Evolutionary conservation across 306 rosid species (phyloP).

Genomic region (Sophora flavescens): DNA sequence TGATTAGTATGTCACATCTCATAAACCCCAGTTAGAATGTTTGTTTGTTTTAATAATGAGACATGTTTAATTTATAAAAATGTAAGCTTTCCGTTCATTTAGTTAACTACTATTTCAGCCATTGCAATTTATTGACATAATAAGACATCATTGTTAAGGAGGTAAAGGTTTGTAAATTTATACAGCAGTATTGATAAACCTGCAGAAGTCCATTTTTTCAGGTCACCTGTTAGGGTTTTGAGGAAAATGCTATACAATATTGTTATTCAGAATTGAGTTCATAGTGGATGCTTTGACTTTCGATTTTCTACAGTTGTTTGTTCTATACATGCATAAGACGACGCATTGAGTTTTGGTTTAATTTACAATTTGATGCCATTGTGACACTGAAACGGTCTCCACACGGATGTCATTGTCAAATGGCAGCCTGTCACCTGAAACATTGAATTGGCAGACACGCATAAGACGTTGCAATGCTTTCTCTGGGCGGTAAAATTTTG

Average conservation of each 20-base stretch:
- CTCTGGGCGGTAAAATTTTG: too few species aligned
- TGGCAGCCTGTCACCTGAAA: too few species aligned
- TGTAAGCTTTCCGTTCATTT: constrained; percentile 8
- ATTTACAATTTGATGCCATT: too few species aligned
- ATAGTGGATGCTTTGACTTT: constrained; percentile 21
- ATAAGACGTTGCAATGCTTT: too few species aligned
- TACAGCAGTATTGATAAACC: constrained; percentile 18
- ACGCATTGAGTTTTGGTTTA: too few species aligned
- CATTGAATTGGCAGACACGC: too few species aligned
- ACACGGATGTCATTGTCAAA: too few species aligned
- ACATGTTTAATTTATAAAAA: constrained; percentile 7
- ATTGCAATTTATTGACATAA: constrained; percentile 19
- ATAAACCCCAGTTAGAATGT: neutral
- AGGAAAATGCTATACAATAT: neutral
- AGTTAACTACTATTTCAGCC: constrained; percentile 21
- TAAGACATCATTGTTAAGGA: constrained; percentile 7
- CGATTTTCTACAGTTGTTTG: constrained; percentile 17
- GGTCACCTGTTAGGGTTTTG: constrained; percentile 8
- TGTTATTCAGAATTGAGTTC: constrained; percentile 21
- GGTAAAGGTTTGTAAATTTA: constrained; percentile 17
- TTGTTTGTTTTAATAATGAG: neutral
- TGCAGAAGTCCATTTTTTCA: neutral
- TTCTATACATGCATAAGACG: constrained; percentile 8
- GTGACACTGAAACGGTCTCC: too few species aligned
- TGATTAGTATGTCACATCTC: neutral